Percentiles rank a stretch among this genome's conserved stretches.
Conservation (phyloP, 2,329 filamentous ascomycete species). For the Trichoderma sp. region DNA sequence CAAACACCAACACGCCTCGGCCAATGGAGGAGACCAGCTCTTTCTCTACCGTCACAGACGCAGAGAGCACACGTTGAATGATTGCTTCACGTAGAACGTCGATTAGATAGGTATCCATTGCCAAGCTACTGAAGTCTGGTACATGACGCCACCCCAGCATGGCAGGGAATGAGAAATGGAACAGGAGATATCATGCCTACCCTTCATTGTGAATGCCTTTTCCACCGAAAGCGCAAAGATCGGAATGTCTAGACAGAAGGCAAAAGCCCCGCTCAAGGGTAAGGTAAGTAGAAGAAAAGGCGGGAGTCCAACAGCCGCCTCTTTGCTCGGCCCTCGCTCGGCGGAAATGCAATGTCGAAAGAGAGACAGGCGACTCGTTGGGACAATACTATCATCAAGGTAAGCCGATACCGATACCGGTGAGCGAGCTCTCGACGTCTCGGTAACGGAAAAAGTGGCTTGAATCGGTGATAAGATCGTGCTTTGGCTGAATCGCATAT, state of each 20-base stretch:
- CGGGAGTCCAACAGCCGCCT: background rate
- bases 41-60: constrained; percentile 92
- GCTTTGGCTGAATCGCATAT: constrained; percentile 12
- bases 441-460: background rate
- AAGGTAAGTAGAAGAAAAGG: background rate
- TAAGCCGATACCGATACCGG: background rate
- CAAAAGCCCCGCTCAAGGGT: background rate
- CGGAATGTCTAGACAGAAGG: background rate
- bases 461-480: background rate
- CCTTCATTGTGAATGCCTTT: constrained; percentile 25
- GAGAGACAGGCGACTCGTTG: background rate
- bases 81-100: constrained; percentile 62
- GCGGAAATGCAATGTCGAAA: background rate
- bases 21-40: constrained; percentile 89
- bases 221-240: background rate
- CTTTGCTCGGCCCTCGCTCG: background rate
- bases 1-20: constrained; percentile 86
- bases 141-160: background rate
- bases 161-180: background rate
- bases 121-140: background rate
- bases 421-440: background rate
- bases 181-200: constrained; percentile 14
- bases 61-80: constrained; percentile 89
- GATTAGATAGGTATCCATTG: constrained; percentile 29
- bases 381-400: background rate